Evolutionary conservation across 2,329 filamentous ascomycete genomes (phyloP).

Genomic region (Chalaropsis thielavioides): DNA sequence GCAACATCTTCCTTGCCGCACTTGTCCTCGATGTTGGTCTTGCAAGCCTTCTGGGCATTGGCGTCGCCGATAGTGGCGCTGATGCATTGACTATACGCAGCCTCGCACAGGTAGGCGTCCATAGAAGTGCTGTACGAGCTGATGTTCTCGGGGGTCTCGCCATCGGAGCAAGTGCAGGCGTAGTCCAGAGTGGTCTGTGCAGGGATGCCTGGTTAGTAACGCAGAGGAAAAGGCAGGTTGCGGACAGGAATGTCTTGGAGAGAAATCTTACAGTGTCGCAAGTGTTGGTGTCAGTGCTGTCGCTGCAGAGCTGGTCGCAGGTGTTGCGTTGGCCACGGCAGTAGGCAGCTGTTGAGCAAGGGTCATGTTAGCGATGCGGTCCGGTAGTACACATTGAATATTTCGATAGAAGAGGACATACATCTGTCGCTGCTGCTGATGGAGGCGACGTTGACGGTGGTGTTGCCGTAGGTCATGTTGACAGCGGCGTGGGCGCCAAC

Average conservation of each 20-base stretch:
- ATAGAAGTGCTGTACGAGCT: constrained; percentile 40
- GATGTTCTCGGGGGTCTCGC: constrained; percentile 36
- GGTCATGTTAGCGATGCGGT: constrained; percentile 11
- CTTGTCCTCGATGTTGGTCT: constrained; percentile 30
- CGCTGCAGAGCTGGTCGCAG: constrained; percentile 35
- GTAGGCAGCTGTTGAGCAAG: constrained; percentile 31
- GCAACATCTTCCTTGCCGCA: constrained; percentile 31
- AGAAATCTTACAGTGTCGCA: constrained; percentile 32
- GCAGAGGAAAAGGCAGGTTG: neutral
- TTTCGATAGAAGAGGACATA: neutral
- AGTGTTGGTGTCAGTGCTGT: constrained; percentile 27
- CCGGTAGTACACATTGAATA: neutral
- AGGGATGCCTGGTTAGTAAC: neutral
- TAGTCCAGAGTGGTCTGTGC: constrained; percentile 31
- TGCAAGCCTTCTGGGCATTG: constrained; percentile 35
- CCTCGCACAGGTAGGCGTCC: constrained; percentile 37
- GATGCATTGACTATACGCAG: constrained; percentile 37
- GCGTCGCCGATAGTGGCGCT: constrained; percentile 28
- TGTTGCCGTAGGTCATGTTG: constrained; percentile 15
- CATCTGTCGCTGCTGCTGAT: constrained; percentile 13
- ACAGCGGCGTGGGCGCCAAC: constrained; percentile 14
- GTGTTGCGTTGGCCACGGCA: constrained; percentile 38
- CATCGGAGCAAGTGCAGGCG: constrained; percentile 34
- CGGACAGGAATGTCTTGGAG: neutral
- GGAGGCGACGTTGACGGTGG: constrained; percentile 13